Evolutionary conservation across 306 rosid genomes (phyloP).

Genomic region (Prunus mira): DNA sequence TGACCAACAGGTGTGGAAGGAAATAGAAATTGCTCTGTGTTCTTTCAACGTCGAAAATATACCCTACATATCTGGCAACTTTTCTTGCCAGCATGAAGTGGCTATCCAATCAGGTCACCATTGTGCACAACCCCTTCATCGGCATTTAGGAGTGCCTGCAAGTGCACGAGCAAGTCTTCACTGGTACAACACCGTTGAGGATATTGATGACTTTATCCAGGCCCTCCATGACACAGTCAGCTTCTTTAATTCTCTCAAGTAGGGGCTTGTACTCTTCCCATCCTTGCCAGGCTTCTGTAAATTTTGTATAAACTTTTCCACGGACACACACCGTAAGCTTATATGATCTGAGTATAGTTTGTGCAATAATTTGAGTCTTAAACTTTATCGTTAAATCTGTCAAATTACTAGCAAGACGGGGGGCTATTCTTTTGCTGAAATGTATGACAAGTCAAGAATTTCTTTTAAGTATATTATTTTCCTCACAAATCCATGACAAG

Average conservation of each 20-base stretch:
- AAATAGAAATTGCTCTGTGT: slow-evolving; percentile 51
- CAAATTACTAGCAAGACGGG: no score
- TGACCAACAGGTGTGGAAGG: slow-evolving; percentile 71
- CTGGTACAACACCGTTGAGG: slow-evolving; percentile 80
- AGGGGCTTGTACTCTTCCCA: neutral
- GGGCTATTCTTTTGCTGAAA: no score
- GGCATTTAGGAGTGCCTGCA: slow-evolving; percentile 59
- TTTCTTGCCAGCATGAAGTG: slow-evolving; percentile 95
- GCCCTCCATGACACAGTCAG: slow-evolving; percentile 36
- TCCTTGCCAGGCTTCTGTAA: no score
- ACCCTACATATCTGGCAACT: slow-evolving; percentile 85
- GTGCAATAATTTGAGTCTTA: no score
- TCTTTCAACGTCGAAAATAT: slow-evolving; percentile 76
- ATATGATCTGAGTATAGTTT: no score
- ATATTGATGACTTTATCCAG: slow-evolving; percentile 58
- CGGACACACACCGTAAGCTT: no score
- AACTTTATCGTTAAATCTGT: no score
- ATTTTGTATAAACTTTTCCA: no score
- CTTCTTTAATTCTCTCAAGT: slow-evolving; percentile 47
- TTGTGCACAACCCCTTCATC: slow-evolving; percentile 93
- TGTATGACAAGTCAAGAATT: no score
- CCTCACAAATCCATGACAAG: no score
- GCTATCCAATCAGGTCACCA: slow-evolving; percentile 97
- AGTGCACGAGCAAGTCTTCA: slow-evolving; percentile 86
- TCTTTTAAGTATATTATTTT: no score